phyloP scores from a whole-genome alignment of 106 monocot genomes.

The Xerophyta viscosa region DNA sequence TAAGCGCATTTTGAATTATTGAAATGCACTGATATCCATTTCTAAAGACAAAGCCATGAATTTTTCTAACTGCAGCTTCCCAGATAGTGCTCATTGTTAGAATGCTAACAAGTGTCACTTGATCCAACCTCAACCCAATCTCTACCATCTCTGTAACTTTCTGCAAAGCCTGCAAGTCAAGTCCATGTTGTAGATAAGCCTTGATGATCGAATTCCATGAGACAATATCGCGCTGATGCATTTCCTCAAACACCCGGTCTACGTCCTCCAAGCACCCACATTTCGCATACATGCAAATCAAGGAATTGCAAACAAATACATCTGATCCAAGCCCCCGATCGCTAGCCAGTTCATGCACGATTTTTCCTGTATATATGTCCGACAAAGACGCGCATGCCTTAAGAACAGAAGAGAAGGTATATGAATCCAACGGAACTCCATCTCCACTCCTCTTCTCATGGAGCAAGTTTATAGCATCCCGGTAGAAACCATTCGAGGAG shows the following conservation, averaged over 20 bases:
- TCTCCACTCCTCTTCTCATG: constrained; percentile 10
- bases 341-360: constrained; percentile 25
- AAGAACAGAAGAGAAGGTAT: constrained; percentile 40
- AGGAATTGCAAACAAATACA: constrained; percentile 42
- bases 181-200: constrained; percentile 23
- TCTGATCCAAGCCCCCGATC: constrained; percentile 24
- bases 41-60: constrained; percentile 38
- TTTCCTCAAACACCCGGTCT: constrained; percentile 39
- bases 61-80: constrained; percentile 18
- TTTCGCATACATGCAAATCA: constrained; percentile 45
- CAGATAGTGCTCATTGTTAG: constrained; percentile 1
- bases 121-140: constrained; percentile 30
- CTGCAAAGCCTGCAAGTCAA: constrained; percentile 11
- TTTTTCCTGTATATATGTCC: constrained; percentile 16
- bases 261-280: constrained; percentile 28
- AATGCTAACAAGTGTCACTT: constrained; percentile 29
- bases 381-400: constrained; percentile 37
- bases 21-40: constrained; percentile 5
- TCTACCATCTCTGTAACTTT: constrained; percentile 27
- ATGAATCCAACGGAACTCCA: constrained; percentile 23
- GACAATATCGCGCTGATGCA: constrained; percentile 38
- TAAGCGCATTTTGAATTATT: constrained; percentile 27
- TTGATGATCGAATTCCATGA: constrained; percentile 59
- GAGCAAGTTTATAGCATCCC: constrained; percentile 34
- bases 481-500: constrained; percentile 29